Evolutionary conservation across 2,329 filamentous ascomycete species (phyloP), one percentile per base, ranked within the genome.

Genomic region (Aureobasidium melanogenum): DNA sequence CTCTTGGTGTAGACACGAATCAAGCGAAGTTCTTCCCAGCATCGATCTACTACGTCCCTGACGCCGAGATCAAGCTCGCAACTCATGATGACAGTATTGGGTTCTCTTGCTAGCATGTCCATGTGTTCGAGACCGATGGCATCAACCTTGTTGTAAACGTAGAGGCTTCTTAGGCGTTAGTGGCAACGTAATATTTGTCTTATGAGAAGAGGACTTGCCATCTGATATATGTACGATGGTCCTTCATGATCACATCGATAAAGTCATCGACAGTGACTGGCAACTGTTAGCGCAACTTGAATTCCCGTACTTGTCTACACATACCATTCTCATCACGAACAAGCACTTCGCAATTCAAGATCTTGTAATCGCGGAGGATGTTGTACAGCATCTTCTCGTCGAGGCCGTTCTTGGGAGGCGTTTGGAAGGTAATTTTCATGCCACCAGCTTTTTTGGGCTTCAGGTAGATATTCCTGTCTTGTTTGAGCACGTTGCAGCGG

Each of bases 71-170:
- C 91, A 10, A 97, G 82, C 78, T 99, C 95, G 74, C 95, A 99
- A 71, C 86, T 91, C 94, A 99, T 99, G 71, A 99, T 93, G 28
- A 88, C 91, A 0, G 95, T 97, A 74, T 97, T 82, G 3, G 91
- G 90, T 76, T 99, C 95, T 63, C 91, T 87, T 5, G 95, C 94
- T 24, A 99, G 81, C 72, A 88, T 86, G 79, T 99, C 89, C 51
- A 99, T 84, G 76, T 95, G 96, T 72, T 97, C 91, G 66, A 99
- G 84, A 44, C 88, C 93, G 63, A 99, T 89, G 73, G 85, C 88
- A 78, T 99, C 94, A 77, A 99, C 96, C 79, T 99, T 99, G 87
- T 99, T 99, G 85, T 99, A 99, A 34, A 97, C 93, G 77, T 99
- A 99, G 34, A 99, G 82, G 71, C 90, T 81, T 34, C 17, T 44